Percentiles rank a stretch among this genome's conserved stretches.
Conservation (phyloP, 805 yeast species). For the Saccharomycopsis babjevae region DNA sequence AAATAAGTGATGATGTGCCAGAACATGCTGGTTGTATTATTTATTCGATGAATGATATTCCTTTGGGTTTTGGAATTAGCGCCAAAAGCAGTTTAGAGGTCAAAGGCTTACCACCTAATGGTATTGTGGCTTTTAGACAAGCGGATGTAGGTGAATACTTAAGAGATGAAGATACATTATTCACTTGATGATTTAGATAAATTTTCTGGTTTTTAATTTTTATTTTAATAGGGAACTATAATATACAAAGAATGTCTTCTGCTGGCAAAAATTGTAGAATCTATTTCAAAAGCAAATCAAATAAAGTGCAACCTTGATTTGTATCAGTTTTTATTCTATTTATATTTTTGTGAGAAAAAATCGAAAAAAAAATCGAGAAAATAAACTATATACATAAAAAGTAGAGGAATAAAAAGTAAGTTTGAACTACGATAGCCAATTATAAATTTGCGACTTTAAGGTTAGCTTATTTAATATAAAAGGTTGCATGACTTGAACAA, state of each 20-base stretch:
- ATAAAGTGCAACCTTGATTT: background rate
- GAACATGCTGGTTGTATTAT: slow-evolving; percentile 95
- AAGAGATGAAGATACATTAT: slow-evolving; percentile 94
- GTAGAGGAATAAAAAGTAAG: background rate
- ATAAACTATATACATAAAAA: background rate
- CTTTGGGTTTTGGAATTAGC: slow-evolving; percentile 91
- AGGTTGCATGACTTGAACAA: slow-evolving; percentile 34
- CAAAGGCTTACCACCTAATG: slow-evolving; percentile 83
- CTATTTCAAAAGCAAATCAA: background rate
- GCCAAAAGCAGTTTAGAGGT: slow-evolving; percentile 88
- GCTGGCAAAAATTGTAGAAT: background rate
- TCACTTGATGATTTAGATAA: slow-evolving; percentile 40
- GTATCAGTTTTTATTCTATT: background rate
- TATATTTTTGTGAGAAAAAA: background rate
- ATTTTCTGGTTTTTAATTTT: background rate
- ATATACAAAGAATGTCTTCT: background rate
- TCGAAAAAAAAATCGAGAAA: background rate
- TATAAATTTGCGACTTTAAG: no score
- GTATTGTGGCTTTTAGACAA: slow-evolving; percentile 91
- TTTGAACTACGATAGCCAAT: no score
- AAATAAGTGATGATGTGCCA: slow-evolving; percentile 94
- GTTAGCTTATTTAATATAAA: slow-evolving; percentile 18
- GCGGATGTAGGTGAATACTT: slow-evolving; percentile 96
- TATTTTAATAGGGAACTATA: background rate
- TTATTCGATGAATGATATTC: slow-evolving; percentile 83